Evolutionary conservation across 371 early-diverging fungal genomes (phyloP), one percentile per base, ranked within the genome.

Genomic region (Mortierella sp.): DNA sequence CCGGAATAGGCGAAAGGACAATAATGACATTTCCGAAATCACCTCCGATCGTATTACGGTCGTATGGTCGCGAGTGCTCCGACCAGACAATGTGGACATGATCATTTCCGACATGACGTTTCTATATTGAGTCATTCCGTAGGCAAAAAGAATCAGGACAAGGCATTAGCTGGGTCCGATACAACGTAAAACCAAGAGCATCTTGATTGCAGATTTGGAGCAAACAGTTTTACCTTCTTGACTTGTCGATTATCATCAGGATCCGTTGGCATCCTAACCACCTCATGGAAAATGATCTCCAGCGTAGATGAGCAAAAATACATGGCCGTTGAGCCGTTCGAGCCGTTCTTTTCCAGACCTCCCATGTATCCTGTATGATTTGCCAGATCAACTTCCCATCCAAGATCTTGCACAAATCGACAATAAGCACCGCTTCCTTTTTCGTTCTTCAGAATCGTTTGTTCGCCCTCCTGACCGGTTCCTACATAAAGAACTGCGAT

Each of bases 71-170:
- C 45, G 84, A 84, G 70, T 95, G 93, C 75, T 97, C 99, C 73
- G 97, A 97, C 97, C 97, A 99, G 2, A 99, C 88, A 60, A 99
- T 94, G 70, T 98, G 98, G 2, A 99, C 96, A 67, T 96, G 96
- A 72, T 99, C 98, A 75, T 99, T 99, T 29, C 99, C 99, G 75
- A 99, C 92, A 69, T 99, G 99, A 15, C 98, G 94, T 90, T 98
- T 98, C 96, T 91, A 75, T 30, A 30, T 44, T n/a, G n/a, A n/a
- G n/a, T n/a, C n/a, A n/a, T n/a, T n/a, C n/a, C n/a, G n/a, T n/a
- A 47, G 29, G 25, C 46, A 37, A 28, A 28, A 0, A 29, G 53
- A 11, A 28, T 30, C 11, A 26, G 12, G n/a, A 46, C 25, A 48
- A 15, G 16, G 23, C 15, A 12, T 28, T 21, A 43, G 4, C 25